Conservation (phyloP, 1,139 yeast genomes). For the Kluyveromyces sp. region DNA sequence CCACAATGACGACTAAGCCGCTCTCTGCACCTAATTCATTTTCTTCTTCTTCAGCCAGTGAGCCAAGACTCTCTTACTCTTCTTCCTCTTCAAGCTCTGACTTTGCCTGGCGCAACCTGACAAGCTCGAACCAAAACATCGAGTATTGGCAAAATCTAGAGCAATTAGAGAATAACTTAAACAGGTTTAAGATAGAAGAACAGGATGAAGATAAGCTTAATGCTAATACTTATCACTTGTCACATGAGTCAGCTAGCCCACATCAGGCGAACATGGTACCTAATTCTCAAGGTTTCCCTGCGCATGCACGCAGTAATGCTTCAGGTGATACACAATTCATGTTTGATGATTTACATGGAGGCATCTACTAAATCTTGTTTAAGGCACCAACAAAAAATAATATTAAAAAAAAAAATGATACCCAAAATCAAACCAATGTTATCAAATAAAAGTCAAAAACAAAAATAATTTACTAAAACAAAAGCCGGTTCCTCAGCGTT, state of each 20-base stretch:
- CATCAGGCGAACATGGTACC: background rate
- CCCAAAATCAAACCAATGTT: background rate
- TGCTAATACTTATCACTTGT: background rate
- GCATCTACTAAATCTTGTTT: conserved; percentile 7
- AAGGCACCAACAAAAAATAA: background rate
- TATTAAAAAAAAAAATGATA: background rate
- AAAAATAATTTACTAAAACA: no score
- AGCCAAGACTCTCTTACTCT: conserved; percentile 6
- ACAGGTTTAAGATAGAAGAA: conserved; percentile 13
- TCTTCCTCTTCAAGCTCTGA: conserved; percentile 9
- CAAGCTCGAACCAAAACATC: conserved; percentile 2
- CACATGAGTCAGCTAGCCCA: background rate
- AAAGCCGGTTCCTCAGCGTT: no score
- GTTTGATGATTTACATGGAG: conserved; percentile 11
- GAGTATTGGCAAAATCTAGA: conserved; percentile 4
- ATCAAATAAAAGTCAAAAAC: background rate
- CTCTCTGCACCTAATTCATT: background rate
- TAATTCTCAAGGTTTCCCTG: background rate
- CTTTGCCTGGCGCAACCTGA: conserved; percentile 3
- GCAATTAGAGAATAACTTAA: conserved; percentile 9
- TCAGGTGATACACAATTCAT: conserved; percentile 11
- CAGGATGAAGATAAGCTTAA: conserved; percentile 8
- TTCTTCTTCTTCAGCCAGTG: background rate
- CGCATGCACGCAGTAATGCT: background rate
- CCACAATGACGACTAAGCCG: background rate